phyloP scores from a whole-genome alignment of 306 rosid species.

The Echinosophora koreensis region DNA sequence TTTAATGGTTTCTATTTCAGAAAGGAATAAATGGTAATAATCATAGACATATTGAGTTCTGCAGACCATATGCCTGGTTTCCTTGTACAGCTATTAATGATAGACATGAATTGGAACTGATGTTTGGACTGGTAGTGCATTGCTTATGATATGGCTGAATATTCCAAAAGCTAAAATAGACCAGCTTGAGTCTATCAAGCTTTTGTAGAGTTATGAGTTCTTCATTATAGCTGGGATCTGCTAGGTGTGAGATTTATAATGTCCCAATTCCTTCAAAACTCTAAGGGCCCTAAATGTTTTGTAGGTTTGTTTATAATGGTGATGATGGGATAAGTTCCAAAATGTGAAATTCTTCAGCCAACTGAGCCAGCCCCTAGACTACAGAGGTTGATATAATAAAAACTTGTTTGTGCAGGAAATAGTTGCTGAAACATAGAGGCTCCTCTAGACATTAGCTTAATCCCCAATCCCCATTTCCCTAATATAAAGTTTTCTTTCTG shows the following conservation, averaged over 20 bases:
- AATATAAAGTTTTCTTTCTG: background rate
- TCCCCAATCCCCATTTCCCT: too few species aligned
- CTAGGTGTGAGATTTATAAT: background rate
- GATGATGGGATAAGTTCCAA: background rate
- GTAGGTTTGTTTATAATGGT: background rate
- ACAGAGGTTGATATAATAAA: too few species aligned
- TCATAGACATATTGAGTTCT: background rate
- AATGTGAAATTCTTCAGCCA: background rate
- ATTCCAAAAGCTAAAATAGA: too few species aligned
- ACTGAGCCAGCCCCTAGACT: background rate
- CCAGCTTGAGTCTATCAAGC: too few species aligned
- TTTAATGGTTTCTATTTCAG: background rate
- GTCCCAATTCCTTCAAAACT: background rate
- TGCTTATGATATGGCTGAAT: background rate
- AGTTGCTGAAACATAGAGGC: background rate
- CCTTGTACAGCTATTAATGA: background rate
- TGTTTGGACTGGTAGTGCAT: background rate
- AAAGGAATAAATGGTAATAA: conserved; percentile 7
- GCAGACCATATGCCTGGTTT: background rate
- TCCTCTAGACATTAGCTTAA: background rate
- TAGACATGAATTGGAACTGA: background rate
- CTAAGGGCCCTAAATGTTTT: background rate
- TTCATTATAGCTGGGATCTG: background rate
- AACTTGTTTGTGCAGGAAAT: background rate
- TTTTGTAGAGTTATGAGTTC: background rate